Evolutionary conservation across 306 rosid genomes (phyloP).

Genomic region (Comarum palustre): DNA sequence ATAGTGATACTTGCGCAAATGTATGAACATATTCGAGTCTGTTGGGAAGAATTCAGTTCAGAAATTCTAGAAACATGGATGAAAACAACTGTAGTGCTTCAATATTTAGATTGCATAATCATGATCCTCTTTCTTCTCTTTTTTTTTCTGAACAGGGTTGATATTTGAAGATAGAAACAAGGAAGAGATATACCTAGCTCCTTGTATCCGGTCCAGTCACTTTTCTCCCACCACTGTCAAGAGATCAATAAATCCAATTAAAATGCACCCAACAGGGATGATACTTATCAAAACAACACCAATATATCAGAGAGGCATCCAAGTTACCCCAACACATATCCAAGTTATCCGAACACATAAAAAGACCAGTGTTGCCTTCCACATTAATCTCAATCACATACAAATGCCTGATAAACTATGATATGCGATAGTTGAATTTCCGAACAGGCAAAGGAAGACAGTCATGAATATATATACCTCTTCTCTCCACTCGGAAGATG

Average conservation of each 20-base stretch:
- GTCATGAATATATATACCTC: slow-evolving; percentile 44
- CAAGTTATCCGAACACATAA: not conserved
- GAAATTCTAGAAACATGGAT: slow-evolving; percentile 6
- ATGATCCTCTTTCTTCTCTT: not conserved
- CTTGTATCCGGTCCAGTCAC: slow-evolving; percentile 99
- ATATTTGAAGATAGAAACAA: slow-evolving; percentile 16
- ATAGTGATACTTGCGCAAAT: not conserved
- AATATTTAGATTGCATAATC: not conserved
- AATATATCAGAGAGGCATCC: slow-evolving; percentile 14
- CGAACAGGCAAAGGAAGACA: not conserved
- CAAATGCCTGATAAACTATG: not conserved
- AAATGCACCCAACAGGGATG: slow-evolving; percentile 83
- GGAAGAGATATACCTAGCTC: slow-evolving; percentile 77
- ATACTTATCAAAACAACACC: slow-evolving; percentile 52
- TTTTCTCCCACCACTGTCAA: slow-evolving; percentile 99
- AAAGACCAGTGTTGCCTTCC: not conserved
- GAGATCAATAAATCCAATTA: slow-evolving; percentile 92
- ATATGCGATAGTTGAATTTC: not conserved
- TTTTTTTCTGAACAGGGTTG: not conserved
- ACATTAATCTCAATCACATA: not conserved
- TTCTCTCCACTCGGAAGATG: slow-evolving; percentile 92
- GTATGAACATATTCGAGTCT: not conserved
- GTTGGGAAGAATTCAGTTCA: slow-evolving; percentile 1
- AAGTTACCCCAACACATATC: slow-evolving; percentile 1
- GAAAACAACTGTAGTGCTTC: not conserved